A percentile compares a stretch with the other conserved stretches of the same genome.
phyloP scores from a whole-genome alignment of 164 flowering plant genomes.

The Litsea cubeba region DNA sequence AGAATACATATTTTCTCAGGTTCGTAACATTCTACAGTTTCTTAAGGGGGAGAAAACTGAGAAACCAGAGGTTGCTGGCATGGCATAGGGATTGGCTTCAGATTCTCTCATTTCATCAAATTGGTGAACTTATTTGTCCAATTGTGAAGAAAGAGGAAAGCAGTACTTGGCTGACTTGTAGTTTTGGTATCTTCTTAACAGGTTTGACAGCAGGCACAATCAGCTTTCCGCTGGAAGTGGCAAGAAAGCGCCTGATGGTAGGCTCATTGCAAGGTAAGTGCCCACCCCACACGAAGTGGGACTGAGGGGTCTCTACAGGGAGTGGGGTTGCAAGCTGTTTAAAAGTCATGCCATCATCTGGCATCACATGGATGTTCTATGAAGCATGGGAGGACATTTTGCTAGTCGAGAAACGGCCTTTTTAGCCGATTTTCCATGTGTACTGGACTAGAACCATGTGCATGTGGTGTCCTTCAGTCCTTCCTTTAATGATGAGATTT shows the following conservation, averaged over 20 bases:
- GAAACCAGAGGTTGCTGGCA: too few relatives aligned
- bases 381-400: constrained; percentile 95
- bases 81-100: too few relatives aligned
- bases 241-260: constrained; percentile 88
- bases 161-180: background rate
- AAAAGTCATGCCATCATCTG: constrained; percentile 88
- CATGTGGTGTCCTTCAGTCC: background rate
- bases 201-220: constrained; percentile 94
- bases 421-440: background rate
- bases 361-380: constrained; percentile 93
- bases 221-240: constrained; percentile 92
- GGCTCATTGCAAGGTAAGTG: constrained; percentile 78
- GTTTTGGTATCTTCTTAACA: constrained; percentile 15
- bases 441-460: background rate
- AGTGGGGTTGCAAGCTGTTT: constrained; percentile 95
- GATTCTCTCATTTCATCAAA: too few relatives aligned
- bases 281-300: constrained; percentile 34
- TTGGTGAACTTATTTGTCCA: too few relatives aligned
- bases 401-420: constrained; percentile 28
- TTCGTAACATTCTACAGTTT: too few relatives aligned
- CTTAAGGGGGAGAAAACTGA: too few relatives aligned
- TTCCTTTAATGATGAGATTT: background rate
- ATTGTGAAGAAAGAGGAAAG: too few relatives aligned
- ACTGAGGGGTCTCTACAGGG: constrained; percentile 8
- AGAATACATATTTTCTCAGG: too few relatives aligned